Percentiles rank a stretch among this genome's conserved stretches.
These are phyloP conservation scores for Leishmania tarentolae DNA, from an alignment of 208 protist species.

Conservation along the genomic window DNA sequence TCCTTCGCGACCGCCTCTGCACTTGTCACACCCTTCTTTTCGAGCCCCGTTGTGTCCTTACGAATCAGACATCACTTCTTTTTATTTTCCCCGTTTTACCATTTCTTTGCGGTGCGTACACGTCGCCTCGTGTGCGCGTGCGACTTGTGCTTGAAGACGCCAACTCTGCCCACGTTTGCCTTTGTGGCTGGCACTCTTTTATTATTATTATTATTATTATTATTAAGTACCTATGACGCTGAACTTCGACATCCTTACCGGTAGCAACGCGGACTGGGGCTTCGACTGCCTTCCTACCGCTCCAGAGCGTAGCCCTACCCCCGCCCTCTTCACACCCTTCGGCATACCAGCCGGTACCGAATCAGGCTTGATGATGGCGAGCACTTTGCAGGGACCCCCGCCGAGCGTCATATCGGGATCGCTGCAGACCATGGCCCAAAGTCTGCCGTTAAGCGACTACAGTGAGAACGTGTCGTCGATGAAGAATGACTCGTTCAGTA, in stretches of 20 bases:
- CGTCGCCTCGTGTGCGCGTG: neutral
- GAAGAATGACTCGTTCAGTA: slow-evolving; percentile 28
- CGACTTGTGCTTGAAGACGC: neutral
- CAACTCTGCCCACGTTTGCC: neutral
- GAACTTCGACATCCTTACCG: slow-evolving; percentile 33
- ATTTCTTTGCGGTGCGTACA: neutral
- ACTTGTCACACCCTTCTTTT: neutral
- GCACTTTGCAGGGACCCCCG: slow-evolving; percentile 4
- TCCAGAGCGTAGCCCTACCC: slow-evolving; percentile 10
- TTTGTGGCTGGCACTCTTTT: neutral
- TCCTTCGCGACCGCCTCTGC: neutral
- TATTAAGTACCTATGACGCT: slow-evolving; percentile 25
- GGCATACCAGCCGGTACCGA: slow-evolving; percentile 14
- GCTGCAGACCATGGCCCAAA: slow-evolving; percentile 4
- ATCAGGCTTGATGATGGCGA: slow-evolving; percentile 8
- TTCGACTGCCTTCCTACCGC: slow-evolving; percentile 25
- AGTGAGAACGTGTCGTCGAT: slow-evolving; percentile 31
- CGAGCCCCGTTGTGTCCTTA: neutral
- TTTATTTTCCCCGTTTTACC: neutral
- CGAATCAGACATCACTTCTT: neutral
- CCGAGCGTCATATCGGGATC: slow-evolving; percentile 10
- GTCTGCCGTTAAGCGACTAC: slow-evolving; percentile 2
- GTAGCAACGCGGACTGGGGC: slow-evolving; percentile 34
- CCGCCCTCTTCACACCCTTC: slow-evolving; percentile 9
- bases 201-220: neutral